These are phyloP conservation scores for Misopates orontium DNA, from an alignment of 257 asterid species.

Conservation along the genomic window DNA sequence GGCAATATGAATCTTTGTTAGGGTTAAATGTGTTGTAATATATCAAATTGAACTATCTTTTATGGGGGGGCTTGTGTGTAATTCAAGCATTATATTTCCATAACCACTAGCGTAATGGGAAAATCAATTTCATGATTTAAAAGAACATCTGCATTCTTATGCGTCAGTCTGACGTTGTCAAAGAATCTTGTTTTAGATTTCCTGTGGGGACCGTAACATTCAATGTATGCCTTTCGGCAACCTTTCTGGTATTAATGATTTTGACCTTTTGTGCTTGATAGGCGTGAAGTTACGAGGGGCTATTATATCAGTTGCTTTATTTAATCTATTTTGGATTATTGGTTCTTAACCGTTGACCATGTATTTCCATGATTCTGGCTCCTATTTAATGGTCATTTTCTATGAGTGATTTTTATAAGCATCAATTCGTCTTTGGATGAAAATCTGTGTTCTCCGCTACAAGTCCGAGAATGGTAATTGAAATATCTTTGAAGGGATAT, in stretches of 20 bases:
- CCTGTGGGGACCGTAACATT: background rate
- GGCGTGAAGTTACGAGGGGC: background rate
- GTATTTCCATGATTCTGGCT: constrained; percentile 1
- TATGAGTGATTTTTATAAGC: constrained; percentile 12
- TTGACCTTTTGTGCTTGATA: constrained; percentile 23
- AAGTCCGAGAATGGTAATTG: constrained; percentile 25
- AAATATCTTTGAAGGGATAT: constrained; percentile 13
- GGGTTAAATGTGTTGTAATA: too few relatives aligned
- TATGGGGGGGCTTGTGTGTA: too few relatives aligned
- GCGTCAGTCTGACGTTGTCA: too few relatives aligned
- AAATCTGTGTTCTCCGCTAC: background rate
- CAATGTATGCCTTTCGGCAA: background rate
- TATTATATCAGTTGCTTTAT: constrained; percentile 21
- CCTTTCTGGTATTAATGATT: background rate
- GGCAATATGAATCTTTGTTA: too few relatives aligned
- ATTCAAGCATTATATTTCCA: background rate
- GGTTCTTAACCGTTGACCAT: constrained; percentile 13
- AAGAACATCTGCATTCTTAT: background rate
- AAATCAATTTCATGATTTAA: background rate
- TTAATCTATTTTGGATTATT: background rate
- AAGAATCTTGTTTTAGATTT: background rate
- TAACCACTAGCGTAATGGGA: background rate
- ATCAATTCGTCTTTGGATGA: background rate
- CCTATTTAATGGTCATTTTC: constrained; percentile 11
- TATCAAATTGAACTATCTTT: too few relatives aligned